Evolutionary conservation across 768 basidiomycete genomes (phyloP), one percentile per base, ranked within the genome.

Genomic region (Imleria badia): DNA sequence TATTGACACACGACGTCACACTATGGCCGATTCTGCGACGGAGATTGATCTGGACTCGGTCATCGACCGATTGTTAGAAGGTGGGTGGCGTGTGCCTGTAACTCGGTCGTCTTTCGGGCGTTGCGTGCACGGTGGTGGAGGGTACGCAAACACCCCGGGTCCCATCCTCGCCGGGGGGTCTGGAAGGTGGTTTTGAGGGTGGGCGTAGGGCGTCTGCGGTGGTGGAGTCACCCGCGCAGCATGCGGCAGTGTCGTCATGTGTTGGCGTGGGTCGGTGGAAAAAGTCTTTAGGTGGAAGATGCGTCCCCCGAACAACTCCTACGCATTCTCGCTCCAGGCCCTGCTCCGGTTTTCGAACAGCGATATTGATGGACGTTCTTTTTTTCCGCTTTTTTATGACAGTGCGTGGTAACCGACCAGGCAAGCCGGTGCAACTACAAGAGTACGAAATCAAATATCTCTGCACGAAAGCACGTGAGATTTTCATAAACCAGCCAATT

Each of bases 381-480:
- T 63, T 55, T 60, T 58, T 59, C 41, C 34, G 51, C 55, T 58
- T 62, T 59, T 51, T 64, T 59, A 60, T 64, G 54, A 47, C 71
- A 97, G 96, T 99, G 63, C 91, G 96, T 71, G 96, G 96, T 56
- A 97, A 98, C 80, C 83, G 97, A 75, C 96, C 96, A 43, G 96
- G 96, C 63, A 98, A 98, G 76, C 94, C 95, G 41, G 96, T 99
- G 45, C 94, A 95, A 71, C 81, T 99, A 61, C 91, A 94, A 71
- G 96, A 99, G 75, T 97, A 95, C 79, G 96, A 99, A 80, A 98
- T 99, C 84, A 96, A 94, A 75, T 94, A 95, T 73, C 83, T 99
- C 60, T 99, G 96, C 79, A 97, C 94, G 70, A 97, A 93, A 80
- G 95, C 95, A 48, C 82, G 96, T 63, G 97, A 99, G 76, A 98